Conservation (phyloP, 2,329 filamentous ascomycete genomes). For the Colletotrichum navitas region DNA sequence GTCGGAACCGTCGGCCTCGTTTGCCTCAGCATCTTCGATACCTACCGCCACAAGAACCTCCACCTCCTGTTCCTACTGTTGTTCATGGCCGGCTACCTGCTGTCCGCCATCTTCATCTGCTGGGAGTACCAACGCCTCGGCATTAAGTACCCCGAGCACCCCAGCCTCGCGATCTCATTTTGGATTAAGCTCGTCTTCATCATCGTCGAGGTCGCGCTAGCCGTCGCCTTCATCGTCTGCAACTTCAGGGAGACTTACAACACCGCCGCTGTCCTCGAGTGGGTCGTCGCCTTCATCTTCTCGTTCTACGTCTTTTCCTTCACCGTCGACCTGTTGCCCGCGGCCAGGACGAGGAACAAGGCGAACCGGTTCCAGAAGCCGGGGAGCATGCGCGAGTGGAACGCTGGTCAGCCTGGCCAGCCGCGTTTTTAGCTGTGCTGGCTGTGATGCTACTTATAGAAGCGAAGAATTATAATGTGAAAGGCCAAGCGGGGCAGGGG, state of each 20-base stretch:
- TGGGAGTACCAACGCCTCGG: slow-evolving; percentile 90
- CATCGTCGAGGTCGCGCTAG: slow-evolving; percentile 80
- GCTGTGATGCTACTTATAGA: neutral
- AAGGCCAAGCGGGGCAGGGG: neutral
- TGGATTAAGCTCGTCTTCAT: slow-evolving; percentile 90
- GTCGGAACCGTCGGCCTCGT: slow-evolving; percentile 85
- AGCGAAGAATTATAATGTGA: neutral
- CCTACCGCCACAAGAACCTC: slow-evolving; percentile 71
- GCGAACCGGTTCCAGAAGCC: slow-evolving; percentile 37
- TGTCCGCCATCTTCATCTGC: slow-evolving; percentile 90
- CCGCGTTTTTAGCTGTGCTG: slow-evolving; percentile 1
- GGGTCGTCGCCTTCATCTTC: slow-evolving; percentile 84
- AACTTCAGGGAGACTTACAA: slow-evolving; percentile 65
- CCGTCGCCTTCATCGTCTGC: slow-evolving; percentile 77
- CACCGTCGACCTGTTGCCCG: slow-evolving; percentile 87
- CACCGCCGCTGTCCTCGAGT: slow-evolving; percentile 82
- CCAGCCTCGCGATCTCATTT: slow-evolving; percentile 82
- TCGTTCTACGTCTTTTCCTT: slow-evolving; percentile 91
- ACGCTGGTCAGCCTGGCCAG: neutral
- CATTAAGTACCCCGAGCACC: slow-evolving; percentile 78
- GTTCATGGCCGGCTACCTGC: slow-evolving; percentile 88
- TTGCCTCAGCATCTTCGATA: slow-evolving; percentile 88
- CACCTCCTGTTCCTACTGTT: slow-evolving; percentile 84
- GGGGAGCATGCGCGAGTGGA: slow-evolving; percentile 23
- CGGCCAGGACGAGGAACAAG: slow-evolving; percentile 69